phyloP scores from a whole-genome alignment of 2,329 filamentous ascomycete species.

The Verticillium dahliae region DNA sequence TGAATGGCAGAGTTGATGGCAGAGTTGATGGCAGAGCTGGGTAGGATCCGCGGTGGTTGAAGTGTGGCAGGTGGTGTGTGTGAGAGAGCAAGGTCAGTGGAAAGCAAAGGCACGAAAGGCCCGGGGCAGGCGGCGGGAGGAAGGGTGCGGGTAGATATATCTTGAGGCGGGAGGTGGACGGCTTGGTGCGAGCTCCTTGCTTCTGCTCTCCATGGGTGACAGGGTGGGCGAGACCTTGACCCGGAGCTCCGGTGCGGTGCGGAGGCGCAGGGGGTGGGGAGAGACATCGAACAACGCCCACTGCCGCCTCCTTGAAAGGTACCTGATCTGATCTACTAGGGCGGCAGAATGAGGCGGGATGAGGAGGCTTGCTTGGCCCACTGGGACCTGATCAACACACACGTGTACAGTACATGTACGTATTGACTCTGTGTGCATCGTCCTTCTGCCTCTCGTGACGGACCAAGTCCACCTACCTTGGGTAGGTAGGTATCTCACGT shows the following conservation, averaged over 20 bases:
- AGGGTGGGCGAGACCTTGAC: neutral
- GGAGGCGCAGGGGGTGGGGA: neutral
- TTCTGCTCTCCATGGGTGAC: neutral
- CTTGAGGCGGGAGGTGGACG: neutral
- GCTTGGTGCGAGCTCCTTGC: neutral
- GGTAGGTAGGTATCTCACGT: too few relatives aligned
- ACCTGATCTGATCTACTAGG: too few relatives aligned
- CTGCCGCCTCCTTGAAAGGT: too few relatives aligned
- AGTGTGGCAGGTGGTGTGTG: neutral
- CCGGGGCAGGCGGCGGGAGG: neutral
- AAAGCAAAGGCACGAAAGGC: neutral
- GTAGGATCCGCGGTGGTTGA: neutral
- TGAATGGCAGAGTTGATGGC: too few relatives aligned
- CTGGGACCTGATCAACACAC: too few relatives aligned
- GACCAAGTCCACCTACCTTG: too few relatives aligned
- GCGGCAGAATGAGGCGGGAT: neutral
- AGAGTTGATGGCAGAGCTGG: too few relatives aligned
- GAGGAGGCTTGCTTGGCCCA: too few relatives aligned
- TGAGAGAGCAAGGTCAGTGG: neutral
- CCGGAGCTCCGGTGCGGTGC: constrained; percentile 2
- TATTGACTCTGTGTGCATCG: too few relatives aligned
- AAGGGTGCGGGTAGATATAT: neutral
- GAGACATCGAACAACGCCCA: neutral
- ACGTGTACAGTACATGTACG: too few relatives aligned
- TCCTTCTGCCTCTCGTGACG: too few relatives aligned